Conservation (phyloP, 2,329 filamentous ascomycete species). For the Fusarium sp. region DNA sequence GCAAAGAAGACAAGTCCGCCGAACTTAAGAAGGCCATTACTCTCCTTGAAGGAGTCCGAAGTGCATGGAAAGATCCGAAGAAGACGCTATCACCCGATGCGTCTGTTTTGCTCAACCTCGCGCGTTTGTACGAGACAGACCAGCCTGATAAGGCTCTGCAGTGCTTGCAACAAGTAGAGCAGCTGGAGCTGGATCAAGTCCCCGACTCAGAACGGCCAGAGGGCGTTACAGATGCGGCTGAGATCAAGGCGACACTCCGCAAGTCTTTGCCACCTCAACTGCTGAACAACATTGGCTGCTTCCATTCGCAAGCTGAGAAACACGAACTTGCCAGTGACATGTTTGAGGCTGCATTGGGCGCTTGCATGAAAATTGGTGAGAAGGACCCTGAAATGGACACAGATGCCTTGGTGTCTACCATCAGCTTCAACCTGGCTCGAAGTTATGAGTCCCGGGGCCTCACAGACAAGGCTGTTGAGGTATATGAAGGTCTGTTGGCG, state of each 20-base stretch:
- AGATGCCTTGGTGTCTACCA: conserved; percentile 92
- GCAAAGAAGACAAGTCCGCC: conserved; percentile 85
- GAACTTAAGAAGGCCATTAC: conserved; percentile 88
- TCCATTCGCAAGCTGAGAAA: conserved; percentile 89
- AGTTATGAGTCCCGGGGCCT: conserved; percentile 90
- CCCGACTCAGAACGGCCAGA: conserved; percentile 74
- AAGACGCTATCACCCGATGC: conserved; percentile 84
- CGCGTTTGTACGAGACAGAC: conserved; percentile 87
- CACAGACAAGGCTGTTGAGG: conserved; percentile 83
- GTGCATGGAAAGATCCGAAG: conserved; percentile 92
- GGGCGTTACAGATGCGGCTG: conserved; percentile 65
- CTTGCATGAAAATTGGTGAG: conserved; percentile 84
- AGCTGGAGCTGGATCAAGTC: conserved; percentile 85
- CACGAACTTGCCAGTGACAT: conserved; percentile 82
- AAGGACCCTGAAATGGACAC: conserved; percentile 82
- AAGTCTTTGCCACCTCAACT: conserved; percentile 88
- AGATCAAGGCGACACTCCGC: conserved; percentile 71
- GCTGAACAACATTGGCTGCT: conserved; percentile 97
- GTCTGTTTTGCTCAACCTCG: conserved; percentile 89
- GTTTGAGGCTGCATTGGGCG: conserved; percentile 91
- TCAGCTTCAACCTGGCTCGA: conserved; percentile 94
- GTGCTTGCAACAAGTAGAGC: conserved; percentile 90
- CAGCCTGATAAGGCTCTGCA: conserved; percentile 90
- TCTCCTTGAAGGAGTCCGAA: conserved; percentile 84
- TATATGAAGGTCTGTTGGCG: conserved; percentile 86